phyloP scores from a whole-genome alignment of 371 early-diverging fungal species.

The Umbelopsis sp. region DNA sequence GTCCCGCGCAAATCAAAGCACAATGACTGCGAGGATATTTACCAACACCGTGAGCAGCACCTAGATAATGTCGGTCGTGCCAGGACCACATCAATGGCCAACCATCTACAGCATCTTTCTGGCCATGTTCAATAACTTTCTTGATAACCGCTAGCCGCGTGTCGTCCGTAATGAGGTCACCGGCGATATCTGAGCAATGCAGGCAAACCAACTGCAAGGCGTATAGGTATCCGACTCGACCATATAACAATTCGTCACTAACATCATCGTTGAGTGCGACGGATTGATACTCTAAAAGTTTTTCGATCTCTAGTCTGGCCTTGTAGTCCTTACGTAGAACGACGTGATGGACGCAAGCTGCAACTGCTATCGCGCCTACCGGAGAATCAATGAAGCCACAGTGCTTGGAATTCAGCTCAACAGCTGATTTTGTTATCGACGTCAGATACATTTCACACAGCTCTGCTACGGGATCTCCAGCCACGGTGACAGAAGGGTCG shows the following conservation, averaged over 20 bases:
- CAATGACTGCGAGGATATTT: background rate
- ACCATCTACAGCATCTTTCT: background rate
- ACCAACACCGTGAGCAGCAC: constrained; percentile 11
- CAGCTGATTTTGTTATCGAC: background rate
- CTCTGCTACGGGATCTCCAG: constrained; percentile 11
- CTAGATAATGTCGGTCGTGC: background rate
- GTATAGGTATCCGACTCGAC: constrained; percentile 9
- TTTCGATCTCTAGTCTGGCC: background rate
- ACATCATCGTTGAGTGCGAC: background rate
- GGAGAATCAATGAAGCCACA: constrained; percentile 12
- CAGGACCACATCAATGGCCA: constrained; percentile 13
- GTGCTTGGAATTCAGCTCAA: background rate
- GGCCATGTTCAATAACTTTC: constrained; percentile 6
- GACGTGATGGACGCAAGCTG: constrained; percentile 9
- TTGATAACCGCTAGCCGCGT: background rate
- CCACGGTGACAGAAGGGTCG: constrained; percentile 2
- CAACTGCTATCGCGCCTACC: background rate
- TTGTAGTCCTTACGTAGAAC: constrained; percentile 12
- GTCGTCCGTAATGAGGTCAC: background rate
- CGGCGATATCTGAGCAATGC: background rate
- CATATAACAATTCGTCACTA: constrained; percentile 8
- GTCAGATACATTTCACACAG: constrained; percentile 6
- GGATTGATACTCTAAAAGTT: background rate
- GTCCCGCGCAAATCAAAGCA: background rate
- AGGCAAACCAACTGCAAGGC: background rate